phyloP scores from a whole-genome alignment of 257 asterid species.

The Perilla frutescens region DNA sequence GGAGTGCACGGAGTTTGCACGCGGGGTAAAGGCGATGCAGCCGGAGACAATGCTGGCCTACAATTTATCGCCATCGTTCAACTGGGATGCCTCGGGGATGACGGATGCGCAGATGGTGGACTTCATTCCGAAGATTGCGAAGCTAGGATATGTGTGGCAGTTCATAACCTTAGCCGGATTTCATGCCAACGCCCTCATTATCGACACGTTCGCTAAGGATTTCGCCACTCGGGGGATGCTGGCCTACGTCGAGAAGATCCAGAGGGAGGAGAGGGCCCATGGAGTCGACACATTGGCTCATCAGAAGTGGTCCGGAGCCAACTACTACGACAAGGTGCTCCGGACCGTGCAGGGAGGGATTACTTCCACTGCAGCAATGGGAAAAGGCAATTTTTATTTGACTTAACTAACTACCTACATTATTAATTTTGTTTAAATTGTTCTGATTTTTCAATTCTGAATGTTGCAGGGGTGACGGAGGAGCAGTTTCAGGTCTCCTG shows the following conservation, averaged over 20 bases:
- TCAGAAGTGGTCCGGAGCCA: slow-evolving; percentile 99
- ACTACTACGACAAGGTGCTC: slow-evolving; percentile 88
- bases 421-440: background rate
- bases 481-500: slow-evolving; percentile 88
- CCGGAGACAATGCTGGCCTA: slow-evolving; percentile 93
- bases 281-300: slow-evolving; percentile 99
- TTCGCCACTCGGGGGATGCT: slow-evolving; percentile 81
- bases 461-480: slow-evolving; percentile 81
- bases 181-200: slow-evolving; percentile 81
- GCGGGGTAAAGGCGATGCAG: slow-evolving; percentile 65
- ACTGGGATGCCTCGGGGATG: slow-evolving; percentile 99
- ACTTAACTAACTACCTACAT: background rate
- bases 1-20: slow-evolving; percentile 89
- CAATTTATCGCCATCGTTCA: slow-evolving; percentile 93
- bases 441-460: background rate
- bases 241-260: slow-evolving; percentile 93
- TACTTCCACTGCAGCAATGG: slow-evolving; percentile 98
- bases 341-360: slow-evolving; percentile 97
- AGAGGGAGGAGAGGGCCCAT: slow-evolving; percentile 83
- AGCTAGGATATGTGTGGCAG: slow-evolving; percentile 92
- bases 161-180: slow-evolving; percentile 96
- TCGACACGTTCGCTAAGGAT: slow-evolving; percentile 88
- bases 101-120: slow-evolving; percentile 79
- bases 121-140: slow-evolving; percentile 85
- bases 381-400: slow-evolving; percentile 62